These are phyloP conservation scores for Schoenoplectus triqueter DNA, from an alignment of 202 grass and related monocot species.

Conservation along the genomic window DNA sequence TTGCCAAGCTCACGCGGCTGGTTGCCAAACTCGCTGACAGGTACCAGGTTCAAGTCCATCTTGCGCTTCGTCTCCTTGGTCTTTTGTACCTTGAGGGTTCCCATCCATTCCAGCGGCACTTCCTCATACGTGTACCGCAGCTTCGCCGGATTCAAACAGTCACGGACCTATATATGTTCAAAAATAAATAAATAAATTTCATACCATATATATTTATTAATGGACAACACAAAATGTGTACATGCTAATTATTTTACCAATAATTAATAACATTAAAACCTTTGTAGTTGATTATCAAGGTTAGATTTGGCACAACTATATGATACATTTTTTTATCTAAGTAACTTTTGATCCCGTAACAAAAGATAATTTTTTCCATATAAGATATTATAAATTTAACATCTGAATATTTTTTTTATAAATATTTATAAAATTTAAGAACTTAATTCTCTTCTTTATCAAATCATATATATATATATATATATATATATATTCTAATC, in stretches of 20 bases:
- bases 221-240: not conserved
- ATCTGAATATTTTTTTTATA: too few species aligned
- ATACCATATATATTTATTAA: not conserved
- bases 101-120: slow-evolving; percentile 37
- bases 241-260: not conserved
- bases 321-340: not conserved
- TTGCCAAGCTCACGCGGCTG: slow-evolving; percentile 24
- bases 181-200: not conserved
- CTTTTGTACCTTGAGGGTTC: slow-evolving; percentile 15
- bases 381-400: too few species aligned
- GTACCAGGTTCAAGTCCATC: slow-evolving; percentile 13
- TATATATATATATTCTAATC: too few species aligned
- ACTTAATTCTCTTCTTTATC: too few species aligned
- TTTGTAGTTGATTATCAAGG: not conserved
- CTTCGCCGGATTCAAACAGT: slow-evolving; percentile 30
- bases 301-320: not conserved
- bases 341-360: not conserved
- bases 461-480: too few species aligned
- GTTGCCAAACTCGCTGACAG: slow-evolving; percentile 25
- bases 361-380: not conserved
- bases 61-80: slow-evolving; percentile 11
- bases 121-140: slow-evolving; percentile 42
- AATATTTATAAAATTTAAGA: too few species aligned
- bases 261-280: not conserved
- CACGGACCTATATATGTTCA: slow-evolving; percentile 34